These are phyloP conservation scores for Choanephora cucurbitarum DNA, from an alignment of 371 early-diverging fungal genomes.

Conservation along the genomic window DNA sequence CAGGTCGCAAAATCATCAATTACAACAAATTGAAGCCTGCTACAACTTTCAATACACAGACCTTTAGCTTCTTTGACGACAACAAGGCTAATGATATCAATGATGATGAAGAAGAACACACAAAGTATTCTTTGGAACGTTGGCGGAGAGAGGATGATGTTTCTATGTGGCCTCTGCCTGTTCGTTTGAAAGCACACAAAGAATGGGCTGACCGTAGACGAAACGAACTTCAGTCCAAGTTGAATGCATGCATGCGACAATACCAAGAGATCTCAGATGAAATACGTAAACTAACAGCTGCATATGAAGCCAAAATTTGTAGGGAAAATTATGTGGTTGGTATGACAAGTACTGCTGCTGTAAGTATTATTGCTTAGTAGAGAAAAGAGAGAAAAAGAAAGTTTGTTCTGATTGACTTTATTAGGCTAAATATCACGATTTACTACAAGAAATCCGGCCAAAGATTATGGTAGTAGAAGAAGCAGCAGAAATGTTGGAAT, in stretches of 20 bases:
- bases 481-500: conserved; percentile 76
- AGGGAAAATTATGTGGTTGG: conserved; percentile 57
- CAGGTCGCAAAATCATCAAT: conserved; percentile 33
- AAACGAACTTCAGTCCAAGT: conserved; percentile 20
- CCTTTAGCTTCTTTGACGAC: conserved; percentile 39
- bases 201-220: conserved; percentile 54
- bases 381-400: not conserved
- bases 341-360: conserved; percentile 75
- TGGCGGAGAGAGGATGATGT: conserved; percentile 55
- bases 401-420: not conserved
- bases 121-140: conserved; percentile 31
- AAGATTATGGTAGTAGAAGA: conserved; percentile 71
- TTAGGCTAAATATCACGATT: conserved; percentile 65
- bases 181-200: conserved; percentile 56
- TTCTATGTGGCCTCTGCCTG: conserved; percentile 54
- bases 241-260: conserved; percentile 36
- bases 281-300: conserved; percentile 37
- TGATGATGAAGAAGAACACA: conserved; percentile 2
- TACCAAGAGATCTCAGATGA: conserved; percentile 46
- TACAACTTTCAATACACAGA: conserved; percentile 1
- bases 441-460: conserved; percentile 51
- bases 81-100: conserved; percentile 15
- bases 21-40: conserved; percentile 32
- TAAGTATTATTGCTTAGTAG: conserved; percentile 27
- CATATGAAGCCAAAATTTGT: conserved; percentile 51